These are phyloP conservation scores for Penicillium sp. DNA, from an alignment of 2,329 filamentous ascomycete genomes.

Conservation along the genomic window DNA sequence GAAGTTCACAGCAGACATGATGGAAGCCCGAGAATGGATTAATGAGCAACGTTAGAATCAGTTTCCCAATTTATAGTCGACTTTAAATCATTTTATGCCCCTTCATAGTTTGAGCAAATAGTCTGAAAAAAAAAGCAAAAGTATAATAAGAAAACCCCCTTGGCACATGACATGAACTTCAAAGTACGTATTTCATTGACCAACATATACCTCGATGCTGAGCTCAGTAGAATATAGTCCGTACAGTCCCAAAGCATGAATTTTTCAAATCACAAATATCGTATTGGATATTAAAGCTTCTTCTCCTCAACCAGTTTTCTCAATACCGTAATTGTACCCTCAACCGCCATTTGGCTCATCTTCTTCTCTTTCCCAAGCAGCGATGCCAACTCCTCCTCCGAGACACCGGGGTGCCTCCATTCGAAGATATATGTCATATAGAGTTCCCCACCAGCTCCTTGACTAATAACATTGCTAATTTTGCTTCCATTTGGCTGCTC, in stretches of 20 bases:
- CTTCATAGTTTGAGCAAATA: no score
- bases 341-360: conserved; percentile 23
- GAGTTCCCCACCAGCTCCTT: conserved; percentile 35
- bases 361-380: conserved; percentile 20
- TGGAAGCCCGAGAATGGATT: background rate
- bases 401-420: conserved; percentile 36
- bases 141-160: no score
- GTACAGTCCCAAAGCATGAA: no score
- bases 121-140: no score
- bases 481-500: conserved; percentile 28
- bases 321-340: conserved; percentile 23
- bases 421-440: conserved; percentile 45
- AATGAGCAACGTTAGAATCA: background rate
- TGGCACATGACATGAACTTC: no score
- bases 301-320: conserved; percentile 17
- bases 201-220: no score
- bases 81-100: no score
- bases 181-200: no score
- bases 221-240: no score
- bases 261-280: no score
- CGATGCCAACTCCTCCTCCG: conserved; percentile 14
- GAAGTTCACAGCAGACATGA: background rate
- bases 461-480: conserved; percentile 31
- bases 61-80: no score
- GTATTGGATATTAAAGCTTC: conserved; percentile 15